These are phyloP conservation scores for Pythium aquatile DNA, from an alignment of 352 stramenopile genomes.

Conservation along the genomic window DNA sequence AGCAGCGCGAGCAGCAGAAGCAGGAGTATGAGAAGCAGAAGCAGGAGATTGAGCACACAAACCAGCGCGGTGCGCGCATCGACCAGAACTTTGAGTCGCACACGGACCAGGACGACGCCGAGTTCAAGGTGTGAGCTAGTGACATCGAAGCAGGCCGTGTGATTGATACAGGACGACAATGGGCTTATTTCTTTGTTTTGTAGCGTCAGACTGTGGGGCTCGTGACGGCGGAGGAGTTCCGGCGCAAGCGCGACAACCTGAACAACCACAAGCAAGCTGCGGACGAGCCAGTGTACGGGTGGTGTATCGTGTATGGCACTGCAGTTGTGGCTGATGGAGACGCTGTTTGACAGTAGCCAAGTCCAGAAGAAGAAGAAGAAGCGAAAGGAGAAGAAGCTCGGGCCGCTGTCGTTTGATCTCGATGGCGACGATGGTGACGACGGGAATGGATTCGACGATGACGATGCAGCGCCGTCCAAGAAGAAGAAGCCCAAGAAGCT, in stretches of 20 bases:
- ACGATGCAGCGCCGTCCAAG: not conserved
- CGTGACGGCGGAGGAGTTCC: constrained; percentile 95
- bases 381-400: constrained; percentile 78
- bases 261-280: constrained; percentile 40
- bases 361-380: constrained; percentile 70
- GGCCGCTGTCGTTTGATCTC: constrained; percentile 77
- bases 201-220: constrained; percentile 89
- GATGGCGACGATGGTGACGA: constrained; percentile 64
- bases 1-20: constrained; percentile 92
- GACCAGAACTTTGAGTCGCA: constrained; percentile 91
- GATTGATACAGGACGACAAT: not conserved
- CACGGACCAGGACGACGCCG: constrained; percentile 73
- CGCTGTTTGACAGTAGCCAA: constrained; percentile 26
- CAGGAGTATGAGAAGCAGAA: constrained; percentile 93
- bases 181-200: not conserved
- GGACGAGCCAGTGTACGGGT: constrained; percentile 13
- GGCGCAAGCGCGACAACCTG: constrained; percentile 82
- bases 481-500: constrained; percentile 56
- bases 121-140: constrained; percentile 67
- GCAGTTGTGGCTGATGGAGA: too few species aligned
- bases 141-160: too few species aligned
- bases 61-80: constrained; percentile 82
- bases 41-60: constrained; percentile 83
- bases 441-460: constrained; percentile 24
- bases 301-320: too few species aligned